A percentile compares a stretch with the other conserved stretches of the same genome.
Conservation (phyloP, 495 filamentous ascomycete genomes). For the Tuber umbilicatum region DNA sequence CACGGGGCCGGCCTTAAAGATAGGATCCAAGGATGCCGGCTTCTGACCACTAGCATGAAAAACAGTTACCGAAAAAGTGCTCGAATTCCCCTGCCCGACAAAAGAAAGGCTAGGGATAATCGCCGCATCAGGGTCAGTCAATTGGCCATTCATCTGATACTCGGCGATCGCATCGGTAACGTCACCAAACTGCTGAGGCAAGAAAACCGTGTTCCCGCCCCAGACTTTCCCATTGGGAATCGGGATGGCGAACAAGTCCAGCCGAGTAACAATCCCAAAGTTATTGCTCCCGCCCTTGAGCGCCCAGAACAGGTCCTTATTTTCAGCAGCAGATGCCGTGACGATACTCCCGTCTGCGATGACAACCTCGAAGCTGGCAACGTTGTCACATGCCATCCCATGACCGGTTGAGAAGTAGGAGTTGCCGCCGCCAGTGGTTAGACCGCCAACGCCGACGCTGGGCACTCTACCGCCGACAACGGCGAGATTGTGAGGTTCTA, state of each 20-base stretch:
- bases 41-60: constrained; percentile 13
- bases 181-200: constrained; percentile 8
- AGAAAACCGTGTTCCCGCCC: constrained; percentile 27
- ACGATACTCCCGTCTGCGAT: constrained; percentile 49
- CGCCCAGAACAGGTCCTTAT: constrained; percentile 51
- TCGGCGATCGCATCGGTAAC: constrained; percentile 24
- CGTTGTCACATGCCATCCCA: constrained; percentile 50
- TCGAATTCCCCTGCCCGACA: neutral
- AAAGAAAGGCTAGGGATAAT: constrained; percentile 20
- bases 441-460: constrained; percentile 55
- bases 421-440: constrained; percentile 54
- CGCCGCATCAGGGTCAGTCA: constrained; percentile 37
- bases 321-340: constrained; percentile 46
- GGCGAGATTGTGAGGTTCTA: constrained; percentile 47
- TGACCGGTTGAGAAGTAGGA: constrained; percentile 47
- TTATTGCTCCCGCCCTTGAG: constrained; percentile 53
- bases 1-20: constrained; percentile 16
- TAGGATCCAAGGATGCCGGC: constrained; percentile 17
- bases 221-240: constrained; percentile 29
- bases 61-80: constrained; percentile 6
- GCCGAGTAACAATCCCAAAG: constrained; percentile 54
- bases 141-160: constrained; percentile 30
- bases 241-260: constrained; percentile 44
- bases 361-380: constrained; percentile 53
- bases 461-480: constrained; percentile 54